phyloP scores from a whole-genome alignment of 306 rosid species.

The Glycine tomentella region DNA sequence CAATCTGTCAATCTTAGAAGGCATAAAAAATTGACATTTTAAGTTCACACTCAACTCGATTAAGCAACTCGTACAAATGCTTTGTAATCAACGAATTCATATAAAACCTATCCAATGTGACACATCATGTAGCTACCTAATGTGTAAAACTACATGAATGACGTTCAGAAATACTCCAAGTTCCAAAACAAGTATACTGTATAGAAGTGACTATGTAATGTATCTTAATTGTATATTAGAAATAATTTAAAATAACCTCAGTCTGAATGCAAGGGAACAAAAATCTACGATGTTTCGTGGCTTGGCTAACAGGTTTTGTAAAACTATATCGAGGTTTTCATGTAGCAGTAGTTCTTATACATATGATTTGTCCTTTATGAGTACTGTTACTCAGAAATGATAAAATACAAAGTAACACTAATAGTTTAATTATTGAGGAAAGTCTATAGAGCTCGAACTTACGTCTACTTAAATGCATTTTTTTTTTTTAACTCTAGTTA shows the following conservation, averaged over 20 bases:
- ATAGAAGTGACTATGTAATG: background rate
- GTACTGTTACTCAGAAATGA: background rate
- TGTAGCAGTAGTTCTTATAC: background rate
- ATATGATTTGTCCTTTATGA: background rate
- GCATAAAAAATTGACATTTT: constrained; percentile 2
- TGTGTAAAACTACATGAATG: background rate
- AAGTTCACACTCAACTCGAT: constrained; percentile 39
- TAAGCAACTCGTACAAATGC: background rate
- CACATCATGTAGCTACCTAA: constrained; percentile 49
- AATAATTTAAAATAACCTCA: constrained; percentile 3
- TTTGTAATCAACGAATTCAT: background rate
- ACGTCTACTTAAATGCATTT: background rate
- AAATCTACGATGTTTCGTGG: constrained; percentile 31
- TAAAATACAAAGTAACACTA: background rate
- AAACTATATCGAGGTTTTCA: background rate
- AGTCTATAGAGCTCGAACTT: background rate
- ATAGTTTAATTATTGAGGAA: background rate
- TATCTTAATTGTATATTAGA: background rate
- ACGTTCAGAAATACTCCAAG: background rate
- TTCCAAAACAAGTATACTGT: background rate
- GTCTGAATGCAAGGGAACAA: constrained; percentile 19
- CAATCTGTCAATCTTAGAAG: background rate
- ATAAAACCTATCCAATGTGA: constrained; percentile 13
- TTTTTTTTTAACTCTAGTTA: background rate
- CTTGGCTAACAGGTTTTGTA: constrained; percentile 28